Percentiles rank a stretch among this genome's conserved stretches.
These are phyloP conservation scores for Cercospora canescens DNA, from an alignment of 2,329 filamentous ascomycete genomes.

Conservation along the genomic window DNA sequence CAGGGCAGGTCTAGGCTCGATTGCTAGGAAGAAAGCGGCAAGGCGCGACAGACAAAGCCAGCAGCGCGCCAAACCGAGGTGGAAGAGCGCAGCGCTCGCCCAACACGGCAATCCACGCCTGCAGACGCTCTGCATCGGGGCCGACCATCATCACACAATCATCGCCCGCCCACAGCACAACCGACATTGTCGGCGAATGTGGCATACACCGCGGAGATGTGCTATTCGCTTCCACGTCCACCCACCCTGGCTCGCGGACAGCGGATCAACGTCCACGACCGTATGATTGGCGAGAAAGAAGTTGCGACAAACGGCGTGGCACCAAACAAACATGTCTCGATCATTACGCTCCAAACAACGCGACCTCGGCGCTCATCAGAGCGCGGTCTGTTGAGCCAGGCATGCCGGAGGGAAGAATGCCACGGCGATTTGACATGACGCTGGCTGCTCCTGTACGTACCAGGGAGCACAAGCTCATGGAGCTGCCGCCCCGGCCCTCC, in stretches of 20 bases:
- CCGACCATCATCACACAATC: not conserved
- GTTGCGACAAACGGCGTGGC: not conserved
- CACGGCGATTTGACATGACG: not conserved
- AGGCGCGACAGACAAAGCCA: not conserved
- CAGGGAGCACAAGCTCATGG: not conserved
- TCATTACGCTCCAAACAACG: not conserved
- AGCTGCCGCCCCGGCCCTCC: not conserved
- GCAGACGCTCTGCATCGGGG: not conserved
- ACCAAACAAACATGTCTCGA: not conserved
- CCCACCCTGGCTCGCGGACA: not conserved
- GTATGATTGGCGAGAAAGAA: not conserved
- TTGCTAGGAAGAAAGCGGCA: not conserved
- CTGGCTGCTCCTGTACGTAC: no score
- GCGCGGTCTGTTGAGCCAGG: not conserved
- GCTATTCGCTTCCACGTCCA: not conserved
- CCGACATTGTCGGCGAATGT: not conserved
- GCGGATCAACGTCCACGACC: not conserved
- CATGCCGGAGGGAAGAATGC: not conserved
- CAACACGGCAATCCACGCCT: not conserved
- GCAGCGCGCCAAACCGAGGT: not conserved
- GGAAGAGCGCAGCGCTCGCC: not conserved
- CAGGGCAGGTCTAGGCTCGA: not conserved
- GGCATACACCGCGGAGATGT: not conserved
- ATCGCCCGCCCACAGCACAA: no score
- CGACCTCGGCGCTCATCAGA: not conserved